Conservation (phyloP, 2,329 filamentous ascomycete genomes). For the Penicillium nordicum region DNA sequence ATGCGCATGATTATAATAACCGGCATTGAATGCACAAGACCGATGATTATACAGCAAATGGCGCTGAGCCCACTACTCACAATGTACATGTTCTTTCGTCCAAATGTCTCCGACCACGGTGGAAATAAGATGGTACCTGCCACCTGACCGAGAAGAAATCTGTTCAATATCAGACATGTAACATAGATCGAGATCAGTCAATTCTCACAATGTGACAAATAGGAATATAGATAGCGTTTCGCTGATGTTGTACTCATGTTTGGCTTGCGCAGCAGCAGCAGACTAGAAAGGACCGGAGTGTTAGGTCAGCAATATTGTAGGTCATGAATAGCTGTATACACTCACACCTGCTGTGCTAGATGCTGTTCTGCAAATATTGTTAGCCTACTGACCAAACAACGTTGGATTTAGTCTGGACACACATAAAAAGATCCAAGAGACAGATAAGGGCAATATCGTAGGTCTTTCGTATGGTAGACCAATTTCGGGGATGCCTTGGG, state of each 20-base stretch:
- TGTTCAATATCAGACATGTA: constrained; percentile 7
- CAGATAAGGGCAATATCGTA: constrained; percentile 31
- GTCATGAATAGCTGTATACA: neutral
- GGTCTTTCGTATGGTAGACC: constrained; percentile 26
- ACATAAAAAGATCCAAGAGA: constrained; percentile 35
- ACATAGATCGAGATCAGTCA: constrained; percentile 2
- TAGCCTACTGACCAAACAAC: neutral
- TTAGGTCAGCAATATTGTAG: neutral
- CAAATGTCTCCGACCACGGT: constrained; percentile 39
- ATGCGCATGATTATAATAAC: constrained; percentile 44
- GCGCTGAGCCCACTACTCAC: constrained; percentile 29
- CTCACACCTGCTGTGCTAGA: constrained; percentile 36
- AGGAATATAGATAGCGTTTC: constrained; percentile 30
- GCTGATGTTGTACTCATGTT: constrained; percentile 25
- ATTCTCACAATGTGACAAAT: constrained; percentile 29
- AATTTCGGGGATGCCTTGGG: constrained; percentile 33
- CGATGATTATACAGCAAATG: constrained; percentile 39
- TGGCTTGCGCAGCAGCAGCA: constrained; percentile 28
- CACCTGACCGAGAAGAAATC: constrained; percentile 36
- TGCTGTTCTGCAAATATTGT: constrained; percentile 28
- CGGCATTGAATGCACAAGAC: constrained; percentile 34
- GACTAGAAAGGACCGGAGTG: constrained; percentile 16
- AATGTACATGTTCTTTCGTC: constrained; percentile 38
- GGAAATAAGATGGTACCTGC: constrained; percentile 36
- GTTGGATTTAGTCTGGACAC: neutral